A percentile compares a stretch with the other conserved stretches of the same genome.
phyloP scores from a whole-genome alignment of 169 alveolate genomes.

The Eimeria acervulina region DNA sequence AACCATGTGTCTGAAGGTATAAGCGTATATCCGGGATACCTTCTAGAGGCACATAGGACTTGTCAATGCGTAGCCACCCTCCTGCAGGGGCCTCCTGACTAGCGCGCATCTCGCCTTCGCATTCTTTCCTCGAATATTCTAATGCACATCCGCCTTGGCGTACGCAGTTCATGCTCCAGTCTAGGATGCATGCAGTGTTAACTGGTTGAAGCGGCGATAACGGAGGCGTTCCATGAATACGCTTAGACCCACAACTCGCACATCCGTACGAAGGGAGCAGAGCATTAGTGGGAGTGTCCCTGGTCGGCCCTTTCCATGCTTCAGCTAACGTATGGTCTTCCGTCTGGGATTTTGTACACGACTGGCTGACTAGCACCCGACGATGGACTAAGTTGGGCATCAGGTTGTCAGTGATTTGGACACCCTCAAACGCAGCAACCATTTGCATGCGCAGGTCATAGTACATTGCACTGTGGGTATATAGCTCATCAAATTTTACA shows the following conservation, averaged over 20 bases:
- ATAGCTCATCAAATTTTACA: background rate
- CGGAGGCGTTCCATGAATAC: constrained; percentile 41
- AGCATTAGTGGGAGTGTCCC: background rate
- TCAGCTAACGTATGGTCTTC: background rate
- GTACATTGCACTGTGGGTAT: constrained; percentile 59
- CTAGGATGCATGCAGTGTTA: constrained; percentile 17
- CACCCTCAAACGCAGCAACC: constrained; percentile 52
- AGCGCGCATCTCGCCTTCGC: background rate
- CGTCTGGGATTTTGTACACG: background rate
- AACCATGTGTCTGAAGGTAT: constrained; percentile 60
- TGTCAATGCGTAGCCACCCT: constrained; percentile 68
- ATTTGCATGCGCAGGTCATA: constrained; percentile 57
- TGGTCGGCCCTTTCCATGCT: background rate
- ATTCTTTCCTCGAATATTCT: background rate
- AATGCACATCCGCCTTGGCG: constrained; percentile 50
- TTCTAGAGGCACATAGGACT: constrained; percentile 57
- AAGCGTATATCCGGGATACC: constrained; percentile 54
- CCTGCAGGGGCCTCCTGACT: constrained; percentile 39
- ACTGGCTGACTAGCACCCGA: background rate
- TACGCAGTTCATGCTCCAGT: constrained; percentile 55
- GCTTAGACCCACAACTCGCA: background rate
- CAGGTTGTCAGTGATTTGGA: constrained; percentile 45
- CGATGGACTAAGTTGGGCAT: constrained; percentile 56
- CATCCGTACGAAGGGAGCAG: background rate
- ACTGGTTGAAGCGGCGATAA: constrained; percentile 31